Evolutionary conservation across 495 filamentous ascomycete genomes (phyloP), one percentile per base, ranked within the genome.

Genomic region (Patellaria atrata): DNA sequence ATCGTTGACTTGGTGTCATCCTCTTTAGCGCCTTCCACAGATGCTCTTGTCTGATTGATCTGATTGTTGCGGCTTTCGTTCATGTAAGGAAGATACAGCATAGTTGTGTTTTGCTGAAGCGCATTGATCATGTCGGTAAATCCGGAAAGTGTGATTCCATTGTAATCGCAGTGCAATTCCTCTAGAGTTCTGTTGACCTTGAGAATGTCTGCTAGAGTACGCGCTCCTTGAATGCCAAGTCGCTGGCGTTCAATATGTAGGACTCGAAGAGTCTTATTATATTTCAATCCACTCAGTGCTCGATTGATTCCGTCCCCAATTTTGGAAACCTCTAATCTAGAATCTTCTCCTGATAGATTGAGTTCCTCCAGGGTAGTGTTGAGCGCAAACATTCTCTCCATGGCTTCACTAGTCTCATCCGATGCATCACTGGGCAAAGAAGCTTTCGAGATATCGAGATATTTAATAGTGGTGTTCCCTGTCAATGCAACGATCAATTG

Each of bases 331-430:
- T 94, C 89, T 16, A 94, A 63, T 49, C 86, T 77, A 5, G 83
- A 80, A 43, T 79, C 79, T 51, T 92, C 89, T 4, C 89, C 89
- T 5, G 84, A 89, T 27, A 94, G 72, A 51, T 94, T 79, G 11
- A 97, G 58, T 35, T 73, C 79, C 37, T 73, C 68, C 9, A 97
- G 60, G 0, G 77, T 81, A 7, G 67, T 58, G 45, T 97, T 94
- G 34, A 73, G 63, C 18, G 77, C 72, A 42, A 97, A 82, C 58
- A 94, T 71, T 26, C 65, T 40, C 43, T 79, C 71, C 11, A 94
- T 50, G n/a, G 74, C 64, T 27, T 71, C 64, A 41, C 78, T 82
- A 0, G 84, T 86, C 33, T 82, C 74, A 1, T 70, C 64, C 23
- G 74, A 71, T 1, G 79, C 75, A 36, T 86, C 77, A 24, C 77